A percentile compares a stretch with the other conserved stretches of the same genome.
Conservation (phyloP, 2,329 filamentous ascomycete genomes). For the Colletotrichum sansevieriae region DNA sequence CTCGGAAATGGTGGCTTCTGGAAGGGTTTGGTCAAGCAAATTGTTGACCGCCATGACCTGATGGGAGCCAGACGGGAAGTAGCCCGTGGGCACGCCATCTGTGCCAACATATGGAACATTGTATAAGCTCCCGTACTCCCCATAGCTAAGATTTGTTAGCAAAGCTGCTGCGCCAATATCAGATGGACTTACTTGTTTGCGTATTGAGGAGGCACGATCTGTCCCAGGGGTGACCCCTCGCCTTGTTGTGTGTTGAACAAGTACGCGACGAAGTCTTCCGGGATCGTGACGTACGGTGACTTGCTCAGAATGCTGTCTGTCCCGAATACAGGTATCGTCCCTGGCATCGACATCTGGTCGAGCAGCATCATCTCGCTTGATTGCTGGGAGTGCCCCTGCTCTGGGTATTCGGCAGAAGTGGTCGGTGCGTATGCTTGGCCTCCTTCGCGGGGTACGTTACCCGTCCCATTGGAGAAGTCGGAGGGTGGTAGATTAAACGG, state of each 20-base stretch:
- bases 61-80: conserved; percentile 72
- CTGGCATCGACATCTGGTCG: conserved; percentile 73
- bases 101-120: conserved; percentile 62
- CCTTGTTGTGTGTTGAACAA: conserved; percentile 78
- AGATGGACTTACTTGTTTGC: conserved; percentile 39
- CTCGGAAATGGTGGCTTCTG: conserved; percentile 85
- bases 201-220: conserved; percentile 62
- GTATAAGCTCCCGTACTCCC: conserved; percentile 64
- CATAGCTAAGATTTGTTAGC: conserved; percentile 60
- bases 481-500: conserved; percentile 74
- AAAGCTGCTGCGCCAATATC: background rate
- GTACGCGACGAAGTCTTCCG: conserved; percentile 89
- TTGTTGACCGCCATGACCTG: conserved; percentile 93
- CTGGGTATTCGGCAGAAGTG: conserved; percentile 59
- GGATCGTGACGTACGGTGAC: conserved; percentile 85
- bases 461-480: conserved; percentile 59
- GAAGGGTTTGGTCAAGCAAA: conserved; percentile 82
- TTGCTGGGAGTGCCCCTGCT: conserved; percentile 58
- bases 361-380: conserved; percentile 70
- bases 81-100: conserved; percentile 63
- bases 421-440: conserved; percentile 54
- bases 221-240: conserved; percentile 65
- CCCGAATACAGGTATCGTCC: conserved; percentile 88
- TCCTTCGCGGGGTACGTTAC: conserved; percentile 51
- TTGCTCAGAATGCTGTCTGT: conserved; percentile 83